Conservation (phyloP, 2,329 filamentous ascomycete genomes). For the Gnomoniopsis smithogilvyi region DNA sequence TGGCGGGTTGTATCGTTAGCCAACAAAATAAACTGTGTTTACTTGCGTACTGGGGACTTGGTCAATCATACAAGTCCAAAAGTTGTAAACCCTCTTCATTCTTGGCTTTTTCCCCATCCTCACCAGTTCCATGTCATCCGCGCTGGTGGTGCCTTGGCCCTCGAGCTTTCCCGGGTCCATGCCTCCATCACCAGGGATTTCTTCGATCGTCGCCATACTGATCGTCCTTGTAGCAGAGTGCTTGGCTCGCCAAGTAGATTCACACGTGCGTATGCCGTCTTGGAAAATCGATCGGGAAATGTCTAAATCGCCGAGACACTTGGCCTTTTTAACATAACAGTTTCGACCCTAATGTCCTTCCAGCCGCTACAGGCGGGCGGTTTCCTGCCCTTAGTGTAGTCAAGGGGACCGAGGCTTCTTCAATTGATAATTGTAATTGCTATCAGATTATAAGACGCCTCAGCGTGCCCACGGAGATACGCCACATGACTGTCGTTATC, state of each 20-base stretch:
- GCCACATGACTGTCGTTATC: too few relatives aligned
- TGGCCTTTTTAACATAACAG: too few relatives aligned
- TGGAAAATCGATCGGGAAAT: not conserved
- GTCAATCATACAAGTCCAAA: not conserved
- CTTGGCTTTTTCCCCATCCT: not conserved
- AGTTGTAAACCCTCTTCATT: slow-evolving; percentile 3
- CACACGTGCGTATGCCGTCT: too few relatives aligned
- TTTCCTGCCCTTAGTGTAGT: too few relatives aligned
- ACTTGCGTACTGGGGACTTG: too few relatives aligned
- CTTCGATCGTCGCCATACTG: not conserved
- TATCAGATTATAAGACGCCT: too few relatives aligned
- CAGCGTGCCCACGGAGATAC: too few relatives aligned
- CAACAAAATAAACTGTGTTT: not conserved
- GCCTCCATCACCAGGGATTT: not conserved
- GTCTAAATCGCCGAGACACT: not conserved
- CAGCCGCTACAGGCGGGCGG: too few relatives aligned
- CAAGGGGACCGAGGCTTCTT: too few relatives aligned
- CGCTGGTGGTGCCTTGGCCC: not conserved
- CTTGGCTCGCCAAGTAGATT: not conserved
- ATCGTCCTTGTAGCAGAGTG: not conserved
- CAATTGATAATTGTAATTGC: too few relatives aligned
- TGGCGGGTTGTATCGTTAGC: not conserved
- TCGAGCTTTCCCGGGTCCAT: not conserved
- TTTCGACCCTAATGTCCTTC: too few relatives aligned
- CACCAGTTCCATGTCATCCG: not conserved